Evolutionary conservation across 1,139 yeast species (phyloP), one percentile per base, ranked within the genome.

Genomic region (Meyerozyma carpophila): DNA sequence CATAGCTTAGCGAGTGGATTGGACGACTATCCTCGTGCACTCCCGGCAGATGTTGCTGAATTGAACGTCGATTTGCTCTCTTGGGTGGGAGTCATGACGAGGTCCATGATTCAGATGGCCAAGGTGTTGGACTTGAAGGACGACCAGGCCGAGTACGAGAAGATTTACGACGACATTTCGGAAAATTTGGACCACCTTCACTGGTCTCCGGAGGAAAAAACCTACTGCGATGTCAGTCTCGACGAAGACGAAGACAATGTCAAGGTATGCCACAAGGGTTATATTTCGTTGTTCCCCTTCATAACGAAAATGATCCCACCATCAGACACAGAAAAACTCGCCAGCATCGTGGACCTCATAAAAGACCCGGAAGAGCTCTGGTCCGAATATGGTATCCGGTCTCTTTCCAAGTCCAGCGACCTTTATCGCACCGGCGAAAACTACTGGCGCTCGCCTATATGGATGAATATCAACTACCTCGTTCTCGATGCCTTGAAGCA

Each of bases 361-460:
- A 59, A 78, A 2, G 84, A 90, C 55, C 87, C 91, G 1, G 78
- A 81, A 10, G 81, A 83, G 54, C 64, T 94, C 44, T 91, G 95
- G 88, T 69, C 91, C 2, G 76, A 76, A 1, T 89, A 62, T 54
- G 99, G 98, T 11, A 70, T 94, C 39, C 73, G 96, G 51, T 86
- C 96, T 1, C 69, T 93, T 34, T 87, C 97, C 1, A 82, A 80
- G 54, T 58, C 75, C 8, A 93, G 87, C 55, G 68, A 68, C 27
- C 66, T 61, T 47, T 93, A 84, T 62, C 86, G 85, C 47, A 79
- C 83, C 1, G 93, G 77, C 8, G 98, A 94, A 56, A 84, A 93
- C 62, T 93, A 93, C 66, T 93, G 99, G 99, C 77, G 96, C 48
- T 94, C 97, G 0, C 91, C 96, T 16, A 75, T 93, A 37, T 94